Evolutionary conservation across 164 flowering plant genomes (phyloP), one percentile per base, ranked within the genome.

Genomic region (Vitis labrusca): DNA sequence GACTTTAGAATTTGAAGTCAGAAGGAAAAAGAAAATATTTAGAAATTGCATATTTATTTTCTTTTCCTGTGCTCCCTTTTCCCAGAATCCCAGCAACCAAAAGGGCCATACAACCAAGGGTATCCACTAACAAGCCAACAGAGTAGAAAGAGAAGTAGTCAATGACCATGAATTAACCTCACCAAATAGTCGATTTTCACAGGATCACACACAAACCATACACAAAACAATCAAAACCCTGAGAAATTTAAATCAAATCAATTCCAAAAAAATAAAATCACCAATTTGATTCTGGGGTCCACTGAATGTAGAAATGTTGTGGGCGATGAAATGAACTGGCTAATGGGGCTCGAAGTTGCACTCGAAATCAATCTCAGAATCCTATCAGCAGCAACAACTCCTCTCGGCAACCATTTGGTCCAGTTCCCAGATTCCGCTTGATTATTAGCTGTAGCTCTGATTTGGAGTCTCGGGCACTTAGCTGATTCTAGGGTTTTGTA

Each of bases 241-340:
- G 65, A 53, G 59, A 48, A 50, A 60, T 11, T 7, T 12, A 54
- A 61, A 57, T 29, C 19, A 29, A 29, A 32, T 8, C 5, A 37
- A 61, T 9, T 32, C 16, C 50, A 3, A 61, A 58, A 48, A 56
- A 49, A 50, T 10, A 32, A n/a, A 55, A 55, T 59, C 73, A 93
- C 99, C 97, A 96, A 69, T 80, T 96, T 96, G 73, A 92, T 81
- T 81, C 99, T 82, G 61, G 97, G 91, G 66, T 96, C 97, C 44
- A 96, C 83, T 1, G 88, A 77, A 75, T 93, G 99, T 80, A 96
- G 82, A 74, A 93, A 90, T 4, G 99, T 96, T 58, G 86, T 65
- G 61, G 99, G 99, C 16, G 89, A 79, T 13, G 97, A 78, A 8
- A 93, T 82, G 76, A 80, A 96, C 81, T 93, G 98, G 73, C 84